phyloP scores from a whole-genome alignment of 306 rosid genomes.

The Citrullus colocynthis region DNA sequence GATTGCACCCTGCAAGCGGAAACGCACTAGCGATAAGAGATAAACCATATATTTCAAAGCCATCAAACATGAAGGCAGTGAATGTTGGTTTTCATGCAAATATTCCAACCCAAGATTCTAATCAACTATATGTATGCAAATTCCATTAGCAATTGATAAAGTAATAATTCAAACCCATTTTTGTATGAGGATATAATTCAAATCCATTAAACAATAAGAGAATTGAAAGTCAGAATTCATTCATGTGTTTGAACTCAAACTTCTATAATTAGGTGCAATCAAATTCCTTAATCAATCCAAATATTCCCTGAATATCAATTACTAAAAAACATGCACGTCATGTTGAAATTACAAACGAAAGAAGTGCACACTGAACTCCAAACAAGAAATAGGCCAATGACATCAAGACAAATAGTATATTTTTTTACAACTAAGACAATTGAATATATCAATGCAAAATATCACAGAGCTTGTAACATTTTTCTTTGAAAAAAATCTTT shows the following conservation, averaged over 20 bases:
- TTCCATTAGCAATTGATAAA: not conserved
- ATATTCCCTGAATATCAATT: not conserved
- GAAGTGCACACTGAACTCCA: not conserved
- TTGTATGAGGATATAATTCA: not conserved
- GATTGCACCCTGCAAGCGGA: constrained; percentile 56
- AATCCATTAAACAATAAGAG: not conserved
- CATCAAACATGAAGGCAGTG: not conserved
- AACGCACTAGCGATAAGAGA: not conserved
- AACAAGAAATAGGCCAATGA: not conserved
- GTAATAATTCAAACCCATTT: not conserved
- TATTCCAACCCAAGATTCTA: not conserved
- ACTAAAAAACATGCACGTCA: not conserved
- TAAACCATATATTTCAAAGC: not conserved
- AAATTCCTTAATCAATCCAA: not conserved
- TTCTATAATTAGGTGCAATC: not conserved
- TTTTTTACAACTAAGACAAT: not conserved
- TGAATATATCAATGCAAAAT: not conserved
- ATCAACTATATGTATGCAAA: not conserved
- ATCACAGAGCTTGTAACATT: not conserved
- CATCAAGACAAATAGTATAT: not conserved
- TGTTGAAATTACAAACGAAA: not conserved
- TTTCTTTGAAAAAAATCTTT: not conserved
- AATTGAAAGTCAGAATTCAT: not conserved
- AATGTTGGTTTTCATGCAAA: not conserved
- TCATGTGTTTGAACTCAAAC: not conserved